Conservation (phyloP, 345 rosid genomes). For the Dipteronia dyeriana region DNA sequence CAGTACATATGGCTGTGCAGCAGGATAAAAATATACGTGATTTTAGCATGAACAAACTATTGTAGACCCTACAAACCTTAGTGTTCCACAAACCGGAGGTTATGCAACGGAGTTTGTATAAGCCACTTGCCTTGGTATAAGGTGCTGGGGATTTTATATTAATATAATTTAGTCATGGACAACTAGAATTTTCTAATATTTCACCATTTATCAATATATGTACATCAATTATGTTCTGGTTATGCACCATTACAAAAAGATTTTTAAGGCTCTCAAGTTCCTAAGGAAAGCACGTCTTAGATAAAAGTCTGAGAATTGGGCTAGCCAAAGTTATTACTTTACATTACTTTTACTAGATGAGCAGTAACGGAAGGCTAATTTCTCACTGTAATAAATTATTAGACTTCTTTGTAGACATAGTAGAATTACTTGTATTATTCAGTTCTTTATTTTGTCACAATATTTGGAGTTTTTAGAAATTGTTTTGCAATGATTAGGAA, state of each 20-base stretch:
- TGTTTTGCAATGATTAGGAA: slow-evolving; percentile 46
- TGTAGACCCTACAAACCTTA: neutral
- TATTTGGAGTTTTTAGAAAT: slow-evolving; percentile 7
- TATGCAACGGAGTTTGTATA: neutral
- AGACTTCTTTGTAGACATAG: neutral
- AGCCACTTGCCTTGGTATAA: neutral
- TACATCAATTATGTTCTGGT: neutral
- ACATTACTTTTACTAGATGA: neutral
- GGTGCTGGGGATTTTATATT: neutral
- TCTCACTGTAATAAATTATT: neutral
- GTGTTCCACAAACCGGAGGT: neutral
- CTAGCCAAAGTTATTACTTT: neutral
- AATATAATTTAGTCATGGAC: neutral
- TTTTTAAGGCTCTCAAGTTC: neutral
- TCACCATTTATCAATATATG: neutral
- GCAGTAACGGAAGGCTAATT: neutral
- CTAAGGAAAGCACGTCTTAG: neutral
- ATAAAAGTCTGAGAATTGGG: neutral
- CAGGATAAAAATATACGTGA: neutral
- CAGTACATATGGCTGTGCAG: neutral
- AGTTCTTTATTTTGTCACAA: neutral
- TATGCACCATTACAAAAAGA: neutral
- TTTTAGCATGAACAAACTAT: neutral
- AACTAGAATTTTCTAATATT: neutral
- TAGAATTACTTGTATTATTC: slow-evolving; percentile 6